Percentiles rank a stretch among this genome's conserved stretches.
These are phyloP conservation scores for Diaporthe citrichinensis DNA, from an alignment of 2,329 filamentous ascomycete genomes.

Conservation along the genomic window DNA sequence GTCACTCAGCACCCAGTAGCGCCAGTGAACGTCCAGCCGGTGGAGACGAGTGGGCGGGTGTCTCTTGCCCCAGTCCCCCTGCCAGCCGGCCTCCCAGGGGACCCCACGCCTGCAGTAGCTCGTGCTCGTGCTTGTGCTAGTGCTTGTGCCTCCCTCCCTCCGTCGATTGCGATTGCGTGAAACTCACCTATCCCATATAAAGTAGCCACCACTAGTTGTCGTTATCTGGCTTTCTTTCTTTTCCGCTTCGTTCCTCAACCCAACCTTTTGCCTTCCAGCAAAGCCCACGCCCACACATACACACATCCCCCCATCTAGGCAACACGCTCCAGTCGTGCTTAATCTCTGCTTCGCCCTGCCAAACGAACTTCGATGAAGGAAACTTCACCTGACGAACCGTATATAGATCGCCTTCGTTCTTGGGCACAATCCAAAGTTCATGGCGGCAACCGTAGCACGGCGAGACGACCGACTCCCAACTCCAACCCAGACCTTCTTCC, in stretches of 20 bases:
- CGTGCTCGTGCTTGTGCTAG: slow-evolving; percentile 11
- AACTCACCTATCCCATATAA: slow-evolving; percentile 37
- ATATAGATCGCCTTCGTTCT: slow-evolving; percentile 70
- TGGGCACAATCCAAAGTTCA: slow-evolving; percentile 68
- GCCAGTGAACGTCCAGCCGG: not conserved
- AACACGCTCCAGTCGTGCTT: slow-evolving; percentile 30
- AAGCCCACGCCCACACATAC: slow-evolving; percentile 6
- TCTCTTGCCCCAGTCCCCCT: not conserved
- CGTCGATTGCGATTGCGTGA: not conserved
- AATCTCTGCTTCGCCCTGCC: slow-evolving; percentile 39
- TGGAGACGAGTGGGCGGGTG: slow-evolving; percentile 4
- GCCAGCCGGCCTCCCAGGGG: not conserved
- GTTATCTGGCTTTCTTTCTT: not conserved
- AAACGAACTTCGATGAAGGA: slow-evolving; percentile 73
- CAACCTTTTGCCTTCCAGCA: slow-evolving; percentile 16
- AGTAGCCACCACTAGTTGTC: not conserved
- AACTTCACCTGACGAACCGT: slow-evolving; percentile 66
- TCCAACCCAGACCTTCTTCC: slow-evolving; percentile 54
- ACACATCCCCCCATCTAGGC: not conserved
- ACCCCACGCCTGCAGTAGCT: slow-evolving; percentile 23
- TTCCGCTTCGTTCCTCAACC: not conserved
- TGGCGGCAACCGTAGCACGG: slow-evolving; percentile 60
- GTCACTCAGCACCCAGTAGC: not conserved
- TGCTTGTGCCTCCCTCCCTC: slow-evolving; percentile 6
- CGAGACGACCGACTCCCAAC: slow-evolving; percentile 57